Evolutionary conservation across 2,329 filamentous ascomycete genomes (phyloP), one percentile per base, ranked within the genome.

Genomic region (Xylaria sp.): DNA sequence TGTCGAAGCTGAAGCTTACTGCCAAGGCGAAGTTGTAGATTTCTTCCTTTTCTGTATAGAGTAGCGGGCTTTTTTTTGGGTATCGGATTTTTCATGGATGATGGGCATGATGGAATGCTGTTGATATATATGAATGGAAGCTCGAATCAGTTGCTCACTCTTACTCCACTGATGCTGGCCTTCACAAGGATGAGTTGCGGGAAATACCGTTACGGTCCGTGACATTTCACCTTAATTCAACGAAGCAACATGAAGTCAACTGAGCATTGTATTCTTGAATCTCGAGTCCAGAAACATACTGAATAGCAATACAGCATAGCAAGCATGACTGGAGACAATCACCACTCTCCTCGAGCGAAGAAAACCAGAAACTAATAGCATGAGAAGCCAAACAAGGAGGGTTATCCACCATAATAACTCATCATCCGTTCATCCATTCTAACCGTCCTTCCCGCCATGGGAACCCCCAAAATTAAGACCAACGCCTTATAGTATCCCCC

Each of bases 1-100:
- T 76, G 69, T 83, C 85, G 69, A 83, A 82, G 62, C 77, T 81
- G 55, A 72, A 79, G 30, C 75, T 90, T 54, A 76, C 86, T 30
- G 23, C 23, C 62, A 76, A 77, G 55, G 76, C 81, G 65, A 90
- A 88, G 76, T 73, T 88, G 69, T 88, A 78, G 71, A 64, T 35
- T 50, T 16, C 6, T 10, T 42, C 11, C 11, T 42, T 42, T 42
- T 42, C 9, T 42, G 8, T 42, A 42, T 42, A 42, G 37, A 42
- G 37, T 39, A 9, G 8, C 8, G 37, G 9, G 37, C 11, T 42
- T 42, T 13, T 42, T 13, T 42, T 42, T 13, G 8, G 37, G 11
- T 9, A 42, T 42, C 37, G 11, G 9, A 13, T 13, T 42, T 42
- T 42, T 42, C 11, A 42, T 42, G 3, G 3, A 30, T 30, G 23